Percentiles rank a stretch among this genome's conserved stretches.
These are phyloP conservation scores for Leptoxyphium fumago DNA, from an alignment of 2,329 filamentous ascomycete genomes.

Conservation along the genomic window DNA sequence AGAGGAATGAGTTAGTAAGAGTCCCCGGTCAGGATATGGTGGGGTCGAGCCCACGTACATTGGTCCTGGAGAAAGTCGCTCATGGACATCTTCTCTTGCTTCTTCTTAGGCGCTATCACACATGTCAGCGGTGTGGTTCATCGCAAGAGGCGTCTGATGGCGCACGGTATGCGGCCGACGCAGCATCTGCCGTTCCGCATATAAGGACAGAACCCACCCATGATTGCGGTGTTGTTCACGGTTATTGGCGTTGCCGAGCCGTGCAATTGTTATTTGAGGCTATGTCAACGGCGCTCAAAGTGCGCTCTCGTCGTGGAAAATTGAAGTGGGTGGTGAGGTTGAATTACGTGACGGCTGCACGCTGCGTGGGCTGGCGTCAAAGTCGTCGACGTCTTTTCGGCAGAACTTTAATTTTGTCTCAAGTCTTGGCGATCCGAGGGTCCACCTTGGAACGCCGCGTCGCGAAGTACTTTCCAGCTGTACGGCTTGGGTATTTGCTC, in stretches of 20 bases:
- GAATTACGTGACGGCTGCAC: background rate
- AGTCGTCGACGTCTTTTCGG: background rate
- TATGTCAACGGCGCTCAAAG: slow-evolving; percentile 1
- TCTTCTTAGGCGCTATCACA: slow-evolving; percentile 65
- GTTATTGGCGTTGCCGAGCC: slow-evolving; percentile 1
- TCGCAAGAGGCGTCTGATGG: background rate
- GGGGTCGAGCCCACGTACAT: slow-evolving; percentile 38
- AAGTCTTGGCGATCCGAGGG: background rate
- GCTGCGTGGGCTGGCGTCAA: background rate
- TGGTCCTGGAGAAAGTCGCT: slow-evolving; percentile 88
- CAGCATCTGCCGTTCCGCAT: background rate
- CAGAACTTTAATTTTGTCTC: background rate
- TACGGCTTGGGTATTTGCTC: no score
- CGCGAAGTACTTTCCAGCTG: background rate
- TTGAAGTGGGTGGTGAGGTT: background rate
- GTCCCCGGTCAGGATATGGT: background rate
- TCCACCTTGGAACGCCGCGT: background rate
- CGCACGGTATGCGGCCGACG: background rate
- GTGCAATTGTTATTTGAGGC: background rate
- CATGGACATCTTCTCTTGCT: slow-evolving; percentile 93
- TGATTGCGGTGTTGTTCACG: slow-evolving; percentile 38
- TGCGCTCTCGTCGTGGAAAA: background rate
- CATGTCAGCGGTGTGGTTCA: background rate
- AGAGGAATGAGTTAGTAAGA: slow-evolving; percentile 14
- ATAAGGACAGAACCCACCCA: slow-evolving; percentile 28